These are phyloP conservation scores for Cyphellophora europaea DNA, from an alignment of 2,329 filamentous ascomycete species.

Conservation along the genomic window DNA sequence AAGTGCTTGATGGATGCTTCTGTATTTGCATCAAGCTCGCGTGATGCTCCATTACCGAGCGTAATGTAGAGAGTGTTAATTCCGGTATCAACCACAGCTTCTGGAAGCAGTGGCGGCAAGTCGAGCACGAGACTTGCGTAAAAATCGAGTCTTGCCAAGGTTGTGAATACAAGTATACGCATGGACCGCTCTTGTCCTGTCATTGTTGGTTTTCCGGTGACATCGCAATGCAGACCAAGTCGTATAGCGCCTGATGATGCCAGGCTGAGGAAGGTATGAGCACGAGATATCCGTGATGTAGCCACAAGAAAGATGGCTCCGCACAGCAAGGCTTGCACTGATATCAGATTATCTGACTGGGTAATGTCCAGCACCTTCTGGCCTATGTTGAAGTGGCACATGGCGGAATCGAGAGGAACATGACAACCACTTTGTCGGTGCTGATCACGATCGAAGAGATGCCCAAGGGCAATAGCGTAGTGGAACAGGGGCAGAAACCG, in stretches of 20 bases:
- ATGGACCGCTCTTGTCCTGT: slow-evolving; percentile 7
- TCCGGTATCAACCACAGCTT: no score
- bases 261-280: slow-evolving; percentile 11
- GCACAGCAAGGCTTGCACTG: slow-evolving; percentile 10
- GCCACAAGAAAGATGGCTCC: slow-evolving; percentile 11
- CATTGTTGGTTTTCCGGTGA: slow-evolving; percentile 3
- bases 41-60: no score
- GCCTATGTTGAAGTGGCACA: slow-evolving; percentile 9
- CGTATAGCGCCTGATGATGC: slow-evolving; percentile 10
- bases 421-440: slow-evolving; percentile 12
- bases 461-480: slow-evolving; percentile 9
- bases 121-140: slow-evolving; percentile 13
- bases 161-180: no score
- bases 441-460: slow-evolving; percentile 7
- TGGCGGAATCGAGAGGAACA: slow-evolving; percentile 8
- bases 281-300: slow-evolving; percentile 11
- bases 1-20: background rate
- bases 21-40: background rate
- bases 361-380: slow-evolving; percentile 8
- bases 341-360: slow-evolving; percentile 10
- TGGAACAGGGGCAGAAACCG: slow-evolving; percentile 12
- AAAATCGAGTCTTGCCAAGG: slow-evolving; percentile 11
- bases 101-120: slow-evolving; percentile 11
- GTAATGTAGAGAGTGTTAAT: slow-evolving; percentile 1
- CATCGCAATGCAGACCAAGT: slow-evolving; percentile 12